These are phyloP conservation scores for Backusella tuberculispora DNA, from an alignment of 192 early-diverging fungal species.

Conservation along the genomic window DNA sequence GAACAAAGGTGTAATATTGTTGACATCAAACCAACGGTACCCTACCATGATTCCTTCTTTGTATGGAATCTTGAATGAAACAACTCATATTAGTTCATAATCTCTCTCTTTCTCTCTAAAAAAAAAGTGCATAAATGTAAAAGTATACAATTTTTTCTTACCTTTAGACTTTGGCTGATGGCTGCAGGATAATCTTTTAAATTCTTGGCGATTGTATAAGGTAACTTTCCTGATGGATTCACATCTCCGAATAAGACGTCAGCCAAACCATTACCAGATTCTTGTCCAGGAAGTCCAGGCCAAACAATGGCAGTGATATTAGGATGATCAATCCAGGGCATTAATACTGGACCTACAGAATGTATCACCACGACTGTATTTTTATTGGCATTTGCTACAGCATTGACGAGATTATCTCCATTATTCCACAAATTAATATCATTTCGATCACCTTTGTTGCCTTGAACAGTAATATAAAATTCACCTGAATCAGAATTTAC, in stretches of 20 bases:
- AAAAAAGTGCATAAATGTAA: not conserved
- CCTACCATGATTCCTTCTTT: slow-evolving; percentile 58
- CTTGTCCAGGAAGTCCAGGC: slow-evolving; percentile 66
- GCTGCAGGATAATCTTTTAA: slow-evolving; percentile 45
- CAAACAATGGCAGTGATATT: slow-evolving; percentile 59
- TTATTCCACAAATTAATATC: slow-evolving; percentile 32
- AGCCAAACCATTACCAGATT: slow-evolving; percentile 65
- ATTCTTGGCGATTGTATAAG: slow-evolving; percentile 58
- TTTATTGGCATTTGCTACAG: slow-evolving; percentile 47
- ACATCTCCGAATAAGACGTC: slow-evolving; percentile 69
- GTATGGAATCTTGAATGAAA: slow-evolving; percentile 49
- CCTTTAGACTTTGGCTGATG: not conserved
- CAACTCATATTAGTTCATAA: not conserved
- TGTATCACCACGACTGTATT: slow-evolving; percentile 53
- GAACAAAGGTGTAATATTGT: slow-evolving; percentile 55
- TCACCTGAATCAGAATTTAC: slow-evolving; percentile 39
- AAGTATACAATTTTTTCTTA: not conserved
- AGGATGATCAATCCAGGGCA: slow-evolving; percentile 64
- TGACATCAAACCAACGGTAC: slow-evolving; percentile 54
- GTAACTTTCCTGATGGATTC: slow-evolving; percentile 61
- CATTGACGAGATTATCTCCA: slow-evolving; percentile 29
- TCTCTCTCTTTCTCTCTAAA: too few relatives aligned
- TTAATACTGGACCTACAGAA: slow-evolving; percentile 57
- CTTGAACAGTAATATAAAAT: slow-evolving; percentile 25
- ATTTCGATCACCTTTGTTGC: slow-evolving; percentile 25